These are phyloP conservation scores for Tilletia walkeri DNA, from an alignment of 1,284 basidiomycete genomes.

Conservation along the genomic window DNA sequence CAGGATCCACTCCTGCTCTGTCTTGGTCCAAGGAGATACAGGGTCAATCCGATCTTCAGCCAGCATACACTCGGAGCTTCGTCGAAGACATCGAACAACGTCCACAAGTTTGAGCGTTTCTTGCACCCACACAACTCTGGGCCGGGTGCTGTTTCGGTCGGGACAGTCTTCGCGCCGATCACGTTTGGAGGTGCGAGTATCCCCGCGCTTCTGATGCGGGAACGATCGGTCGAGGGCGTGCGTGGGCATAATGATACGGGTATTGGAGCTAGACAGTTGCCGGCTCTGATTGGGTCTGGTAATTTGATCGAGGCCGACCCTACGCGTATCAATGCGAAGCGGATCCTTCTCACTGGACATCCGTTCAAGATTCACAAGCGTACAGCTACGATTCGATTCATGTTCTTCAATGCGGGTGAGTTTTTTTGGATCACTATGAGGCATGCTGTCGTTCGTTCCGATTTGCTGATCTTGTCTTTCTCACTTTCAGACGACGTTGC, in stretches of 20 bases:
- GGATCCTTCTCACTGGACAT: constrained; percentile 88
- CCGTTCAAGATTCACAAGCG: constrained; percentile 98
- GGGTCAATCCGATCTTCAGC: constrained; percentile 83
- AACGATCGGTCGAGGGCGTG: constrained; percentile 36
- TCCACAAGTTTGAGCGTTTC: constrained; percentile 96
- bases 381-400: constrained; percentile 93
- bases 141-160: constrained; percentile 70
- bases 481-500: constrained; percentile 71
- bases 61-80: constrained; percentile 67
- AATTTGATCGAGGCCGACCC: constrained; percentile 84
- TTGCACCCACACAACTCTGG: constrained; percentile 69
- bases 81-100: constrained; percentile 86
- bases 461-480: constrained; percentile 19
- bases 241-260: constrained; percentile 49
- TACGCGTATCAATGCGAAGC: constrained; percentile 85
- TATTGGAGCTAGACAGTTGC: constrained; percentile 48
- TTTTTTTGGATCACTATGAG: not conserved
- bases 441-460: constrained; percentile 11
- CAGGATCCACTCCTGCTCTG: constrained; percentile 85
- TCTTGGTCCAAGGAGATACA: constrained; percentile 80
- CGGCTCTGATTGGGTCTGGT: constrained; percentile 83
- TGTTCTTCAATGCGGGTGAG: constrained; percentile 80
- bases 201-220: constrained; percentile 42
- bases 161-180: constrained; percentile 77
- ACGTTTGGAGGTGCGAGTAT: constrained; percentile 69